phyloP scores from a whole-genome alignment of 768 basidiomycete genomes.

The Naematelia aurantialba region DNA sequence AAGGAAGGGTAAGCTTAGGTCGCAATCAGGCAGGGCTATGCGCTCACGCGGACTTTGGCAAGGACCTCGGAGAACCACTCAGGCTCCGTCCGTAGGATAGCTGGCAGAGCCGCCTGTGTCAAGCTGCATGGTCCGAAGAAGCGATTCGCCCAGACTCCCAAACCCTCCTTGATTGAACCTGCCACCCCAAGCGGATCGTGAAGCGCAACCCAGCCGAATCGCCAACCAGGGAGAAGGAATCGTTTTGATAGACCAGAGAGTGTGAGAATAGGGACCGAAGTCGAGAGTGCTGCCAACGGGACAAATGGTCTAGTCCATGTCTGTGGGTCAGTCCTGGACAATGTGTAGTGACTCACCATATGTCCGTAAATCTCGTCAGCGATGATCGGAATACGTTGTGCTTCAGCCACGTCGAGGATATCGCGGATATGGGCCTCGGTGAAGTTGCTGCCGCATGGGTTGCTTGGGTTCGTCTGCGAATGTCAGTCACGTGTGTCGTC shows the following conservation, averaged over 20 bases:
- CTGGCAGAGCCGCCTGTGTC: conserved; percentile 41
- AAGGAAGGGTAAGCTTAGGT: not conserved
- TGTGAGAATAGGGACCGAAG: conserved; percentile 45
- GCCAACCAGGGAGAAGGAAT: conserved; percentile 51
- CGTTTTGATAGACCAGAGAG: conserved; percentile 51
- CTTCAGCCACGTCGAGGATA: conserved; percentile 43
- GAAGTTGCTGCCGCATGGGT: conserved; percentile 51
- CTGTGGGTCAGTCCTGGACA: conserved; percentile 5
- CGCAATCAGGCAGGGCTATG: not conserved
- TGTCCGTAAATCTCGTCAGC: conserved; percentile 50
- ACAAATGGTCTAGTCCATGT: conserved; percentile 48
- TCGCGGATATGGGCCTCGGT: conserved; percentile 36
- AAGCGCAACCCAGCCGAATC: conserved; percentile 49
- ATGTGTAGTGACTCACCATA: conserved; percentile 31
- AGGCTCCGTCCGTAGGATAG: conserved; percentile 33
- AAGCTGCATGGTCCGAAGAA: conserved; percentile 49
- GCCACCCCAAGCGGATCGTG: conserved; percentile 49
- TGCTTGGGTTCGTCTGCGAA: conserved; percentile 48
- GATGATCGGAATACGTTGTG: conserved; percentile 46
- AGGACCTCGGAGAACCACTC: conserved; percentile 42
- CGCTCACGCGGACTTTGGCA: conserved; percentile 38
- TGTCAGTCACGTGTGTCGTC: conserved; percentile 1
- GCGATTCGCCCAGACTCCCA: conserved; percentile 46
- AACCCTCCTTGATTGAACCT: conserved; percentile 31
- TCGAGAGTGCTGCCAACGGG: conserved; percentile 46